Conservation (phyloP, 1,139 yeast genomes). For the Diutina pseudorugosa region DNA sequence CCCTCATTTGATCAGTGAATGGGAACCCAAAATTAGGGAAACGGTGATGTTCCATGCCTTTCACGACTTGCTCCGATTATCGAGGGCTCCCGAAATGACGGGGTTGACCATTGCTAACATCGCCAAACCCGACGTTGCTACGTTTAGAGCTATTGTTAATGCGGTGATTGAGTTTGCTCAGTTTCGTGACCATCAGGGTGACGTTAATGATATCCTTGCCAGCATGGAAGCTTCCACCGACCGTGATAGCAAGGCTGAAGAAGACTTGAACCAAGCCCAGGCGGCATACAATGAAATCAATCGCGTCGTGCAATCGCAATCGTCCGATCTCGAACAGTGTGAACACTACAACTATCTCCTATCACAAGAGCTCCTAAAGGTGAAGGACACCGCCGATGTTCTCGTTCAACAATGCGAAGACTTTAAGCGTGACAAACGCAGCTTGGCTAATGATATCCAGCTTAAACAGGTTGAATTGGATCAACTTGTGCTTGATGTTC, state of each 20-base stretch:
- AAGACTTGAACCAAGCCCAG: background rate
- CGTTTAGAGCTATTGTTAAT: background rate
- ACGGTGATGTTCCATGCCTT: background rate
- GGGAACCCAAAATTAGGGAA: background rate
- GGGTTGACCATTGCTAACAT: background rate
- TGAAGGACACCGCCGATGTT: background rate
- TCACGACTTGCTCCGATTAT: background rate
- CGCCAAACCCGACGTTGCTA: background rate
- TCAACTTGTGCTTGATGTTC: background rate
- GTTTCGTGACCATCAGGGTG: background rate
- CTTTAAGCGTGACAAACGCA: background rate
- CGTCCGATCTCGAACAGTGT: background rate
- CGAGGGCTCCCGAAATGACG: background rate
- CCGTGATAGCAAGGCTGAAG: background rate
- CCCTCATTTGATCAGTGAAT: background rate
- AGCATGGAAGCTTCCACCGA: background rate
- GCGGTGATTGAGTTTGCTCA: background rate
- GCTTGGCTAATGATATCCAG: background rate
- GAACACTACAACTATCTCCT: background rate
- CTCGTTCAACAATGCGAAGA: background rate
- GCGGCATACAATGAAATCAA: background rate
- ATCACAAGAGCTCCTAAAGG: background rate
- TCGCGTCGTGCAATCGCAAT: background rate
- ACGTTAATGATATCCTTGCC: background rate
- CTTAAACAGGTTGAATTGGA: background rate